A percentile compares a stretch with the other conserved stretches of the same genome.
phyloP scores from a whole-genome alignment of 345 rosid species.

The Gossypium ekmanianum region DNA sequence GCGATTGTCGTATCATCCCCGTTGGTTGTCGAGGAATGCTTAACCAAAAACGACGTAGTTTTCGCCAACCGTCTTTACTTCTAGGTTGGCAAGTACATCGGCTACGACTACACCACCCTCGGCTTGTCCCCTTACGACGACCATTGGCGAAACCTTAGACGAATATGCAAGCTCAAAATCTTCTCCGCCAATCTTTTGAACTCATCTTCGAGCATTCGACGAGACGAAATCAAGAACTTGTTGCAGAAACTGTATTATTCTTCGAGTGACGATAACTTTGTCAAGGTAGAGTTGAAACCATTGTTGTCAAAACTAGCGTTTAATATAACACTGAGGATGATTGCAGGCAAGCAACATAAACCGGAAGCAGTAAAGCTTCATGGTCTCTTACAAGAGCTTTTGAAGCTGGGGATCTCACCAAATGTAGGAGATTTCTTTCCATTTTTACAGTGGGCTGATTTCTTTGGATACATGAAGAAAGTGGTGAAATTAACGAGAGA shows the following conservation, averaged over 20 bases:
- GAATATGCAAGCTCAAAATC: neutral
- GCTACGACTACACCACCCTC: neutral
- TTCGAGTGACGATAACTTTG: neutral
- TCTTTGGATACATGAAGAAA: conserved; percentile 14
- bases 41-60: neutral
- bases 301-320: conserved; percentile 20
- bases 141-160: conserved; percentile 23
- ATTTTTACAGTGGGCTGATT: neutral
- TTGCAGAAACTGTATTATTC: neutral
- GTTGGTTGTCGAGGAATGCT: neutral
- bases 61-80: neutral
- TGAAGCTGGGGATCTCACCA: conserved; percentile 11
- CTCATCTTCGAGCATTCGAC: neutral
- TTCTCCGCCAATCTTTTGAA: conserved; percentile 6
- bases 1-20: neutral
- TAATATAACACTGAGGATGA: conserved; percentile 39
- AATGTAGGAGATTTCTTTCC: conserved; percentile 34
- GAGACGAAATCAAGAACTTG: conserved; percentile 8
- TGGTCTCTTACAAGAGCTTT: conserved; percentile 31
- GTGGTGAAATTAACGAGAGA: conserved; percentile 19
- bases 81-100: neutral
- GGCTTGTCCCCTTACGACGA: neutral
- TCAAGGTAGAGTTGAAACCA: conserved; percentile 1
- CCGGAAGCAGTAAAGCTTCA: conserved; percentile 31
- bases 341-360: conserved; percentile 34